A percentile compares a stretch with the other conserved stretches of the same genome.
These are phyloP conservation scores for Arthromyces matolae DNA, from an alignment of 768 basidiomycete genomes.

Conservation along the genomic window DNA sequence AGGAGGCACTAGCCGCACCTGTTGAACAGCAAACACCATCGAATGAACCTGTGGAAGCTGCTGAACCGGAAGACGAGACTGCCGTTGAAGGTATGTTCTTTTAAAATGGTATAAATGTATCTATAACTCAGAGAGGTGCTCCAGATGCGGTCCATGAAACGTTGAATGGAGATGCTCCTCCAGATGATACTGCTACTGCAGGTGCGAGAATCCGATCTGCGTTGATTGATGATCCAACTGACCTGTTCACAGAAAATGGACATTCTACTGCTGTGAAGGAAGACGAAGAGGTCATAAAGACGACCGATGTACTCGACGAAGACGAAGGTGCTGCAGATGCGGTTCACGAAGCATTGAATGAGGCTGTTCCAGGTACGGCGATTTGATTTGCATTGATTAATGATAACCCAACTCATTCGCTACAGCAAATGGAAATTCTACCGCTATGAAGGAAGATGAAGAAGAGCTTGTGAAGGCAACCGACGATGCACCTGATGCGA, in stretches of 20 bases:
- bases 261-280: slow-evolving; percentile 1
- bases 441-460: neutral
- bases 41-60: neutral
- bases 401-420: neutral
- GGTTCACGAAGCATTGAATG: too few relatives aligned
- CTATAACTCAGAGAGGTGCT: neutral
- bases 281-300: too few relatives aligned
- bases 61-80: neutral
- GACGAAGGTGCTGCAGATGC: too few relatives aligned
- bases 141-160: neutral
- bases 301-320: too few relatives aligned
- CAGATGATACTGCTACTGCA: neutral
- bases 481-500: too few relatives aligned
- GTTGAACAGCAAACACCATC: neutral
- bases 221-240: neutral
- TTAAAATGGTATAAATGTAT: too few relatives aligned
- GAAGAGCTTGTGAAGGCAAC: neutral
- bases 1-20: neutral
- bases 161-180: neutral
- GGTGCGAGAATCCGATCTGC: neutral
- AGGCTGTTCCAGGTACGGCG: too few relatives aligned
- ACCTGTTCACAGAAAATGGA: neutral
- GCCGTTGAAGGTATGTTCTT: neutral
- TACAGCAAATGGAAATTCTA: neutral
- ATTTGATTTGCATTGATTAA: neutral